phyloP scores from a whole-genome alignment of 805 yeast genomes.

The Sugiyamaella smithiae region DNA sequence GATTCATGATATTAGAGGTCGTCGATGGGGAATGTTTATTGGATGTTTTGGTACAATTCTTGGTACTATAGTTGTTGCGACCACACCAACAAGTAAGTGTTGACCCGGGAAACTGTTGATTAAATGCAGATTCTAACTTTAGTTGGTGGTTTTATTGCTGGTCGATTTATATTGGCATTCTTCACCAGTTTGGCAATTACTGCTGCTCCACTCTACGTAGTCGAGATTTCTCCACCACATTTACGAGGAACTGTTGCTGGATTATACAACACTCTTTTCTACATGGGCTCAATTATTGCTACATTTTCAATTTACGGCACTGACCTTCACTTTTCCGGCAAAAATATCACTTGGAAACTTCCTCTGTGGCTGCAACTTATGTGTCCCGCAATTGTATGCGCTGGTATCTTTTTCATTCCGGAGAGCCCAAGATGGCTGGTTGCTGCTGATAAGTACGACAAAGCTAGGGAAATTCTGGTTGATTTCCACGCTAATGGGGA shows the following conservation, averaged over 20 bases:
- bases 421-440: slow-evolving; percentile 85
- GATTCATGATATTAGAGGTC: slow-evolving; percentile 16
- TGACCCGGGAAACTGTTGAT: slow-evolving; percentile 59
- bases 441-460: slow-evolving; percentile 53
- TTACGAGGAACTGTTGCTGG: slow-evolving; percentile 22
- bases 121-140: slow-evolving; percentile 38
- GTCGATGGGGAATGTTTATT: slow-evolving; percentile 14
- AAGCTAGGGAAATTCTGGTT: slow-evolving; percentile 36
- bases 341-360: slow-evolving; percentile 10
- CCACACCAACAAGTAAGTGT: slow-evolving; percentile 34
- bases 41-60: slow-evolving; percentile 20
- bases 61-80: slow-evolving; percentile 16
- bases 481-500: slow-evolving; percentile 22
- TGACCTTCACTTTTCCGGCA: slow-evolving; percentile 24
- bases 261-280: slow-evolving; percentile 64
- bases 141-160: slow-evolving; percentile 16
- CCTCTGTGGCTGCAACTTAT: slow-evolving; percentile 23
- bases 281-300: slow-evolving; percentile 69
- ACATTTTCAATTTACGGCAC: slow-evolving; percentile 73
- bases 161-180: slow-evolving; percentile 21
- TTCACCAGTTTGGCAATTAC: slow-evolving; percentile 14
- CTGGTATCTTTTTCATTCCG: slow-evolving; percentile 56
- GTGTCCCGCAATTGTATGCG: slow-evolving; percentile 16
- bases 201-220: slow-evolving; percentile 20
- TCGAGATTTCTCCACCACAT: slow-evolving; percentile 22